Conservation (phyloP, 306 rosid species). For the Arachis stenosperma region DNA sequence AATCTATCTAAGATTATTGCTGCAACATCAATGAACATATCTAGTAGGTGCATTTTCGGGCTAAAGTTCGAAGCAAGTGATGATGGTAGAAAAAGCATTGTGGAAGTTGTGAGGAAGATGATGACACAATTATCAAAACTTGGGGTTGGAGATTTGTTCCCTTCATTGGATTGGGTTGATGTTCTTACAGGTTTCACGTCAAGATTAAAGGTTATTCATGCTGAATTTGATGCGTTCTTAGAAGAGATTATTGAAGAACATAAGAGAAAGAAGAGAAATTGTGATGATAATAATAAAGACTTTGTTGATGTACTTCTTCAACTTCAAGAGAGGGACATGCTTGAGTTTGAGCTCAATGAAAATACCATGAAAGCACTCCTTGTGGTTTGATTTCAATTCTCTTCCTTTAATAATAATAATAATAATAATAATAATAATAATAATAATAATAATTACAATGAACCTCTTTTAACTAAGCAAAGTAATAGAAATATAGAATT, state of each 20-base stretch:
- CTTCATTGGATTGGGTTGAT: slow-evolving; percentile 51
- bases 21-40: slow-evolving; percentile 15
- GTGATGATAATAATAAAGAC: background rate
- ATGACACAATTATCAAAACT: background rate
- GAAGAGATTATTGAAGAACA: slow-evolving; percentile 42
- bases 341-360: no score
- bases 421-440: no score
- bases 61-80: background rate
- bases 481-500: no score
- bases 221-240: slow-evolving; percentile 35
- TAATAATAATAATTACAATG: no score
- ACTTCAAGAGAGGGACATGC: no score
- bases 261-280: background rate
- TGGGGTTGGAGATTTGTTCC: slow-evolving; percentile 15
- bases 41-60: slow-evolving; percentile 17
- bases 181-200: slow-evolving; percentile 31
- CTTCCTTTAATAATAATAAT: no score
- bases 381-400: no score
- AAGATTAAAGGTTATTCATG: slow-evolving; percentile 13
- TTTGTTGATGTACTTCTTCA: no score
- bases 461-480: no score
- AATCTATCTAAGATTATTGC: slow-evolving; percentile 8
- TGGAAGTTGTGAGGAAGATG: slow-evolving; percentile 4
- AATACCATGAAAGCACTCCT: no score
- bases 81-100: slow-evolving; percentile 15